Conservation (phyloP, 805 yeast genomes). For the Babjeviella inositovora region DNA sequence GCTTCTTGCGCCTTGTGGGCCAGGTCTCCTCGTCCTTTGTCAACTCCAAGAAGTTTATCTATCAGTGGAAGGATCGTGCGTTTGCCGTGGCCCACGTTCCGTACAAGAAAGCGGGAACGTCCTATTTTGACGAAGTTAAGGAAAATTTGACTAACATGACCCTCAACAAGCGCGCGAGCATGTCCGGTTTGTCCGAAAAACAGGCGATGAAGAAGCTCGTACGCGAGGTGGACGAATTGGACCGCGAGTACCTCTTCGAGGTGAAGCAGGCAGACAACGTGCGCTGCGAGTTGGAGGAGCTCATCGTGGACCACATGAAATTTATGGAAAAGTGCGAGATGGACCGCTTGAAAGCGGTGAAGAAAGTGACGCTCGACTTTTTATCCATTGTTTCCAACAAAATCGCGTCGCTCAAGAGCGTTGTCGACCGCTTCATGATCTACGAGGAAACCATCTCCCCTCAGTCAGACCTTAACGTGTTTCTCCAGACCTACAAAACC, state of each 20-base stretch:
- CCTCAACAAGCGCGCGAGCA: constrained; percentile 2
- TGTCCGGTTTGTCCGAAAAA: constrained; percentile 19
- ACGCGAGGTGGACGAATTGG: constrained; percentile 42
- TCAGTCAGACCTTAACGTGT: constrained; percentile 42
- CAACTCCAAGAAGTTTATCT: constrained; percentile 55
- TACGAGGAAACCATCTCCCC: constrained; percentile 65
- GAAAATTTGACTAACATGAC: constrained; percentile 3
- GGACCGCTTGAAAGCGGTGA: constrained; percentile 62
- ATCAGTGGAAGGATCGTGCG: constrained; percentile 70
- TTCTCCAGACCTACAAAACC: constrained; percentile 53
- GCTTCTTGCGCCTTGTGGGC: constrained; percentile 52
- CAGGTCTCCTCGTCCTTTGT: constrained; percentile 44
- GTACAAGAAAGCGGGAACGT: too few species aligned
- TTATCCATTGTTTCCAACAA: constrained; percentile 49
- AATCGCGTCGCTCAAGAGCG: constrained; percentile 35
- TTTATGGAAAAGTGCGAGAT: constrained; percentile 75
- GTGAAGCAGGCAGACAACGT: constrained; percentile 45
- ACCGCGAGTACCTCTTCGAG: constrained; percentile 33
- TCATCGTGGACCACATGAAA: constrained; percentile 50
- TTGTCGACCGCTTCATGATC: constrained; percentile 43
- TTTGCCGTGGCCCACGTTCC: constrained; percentile 42
- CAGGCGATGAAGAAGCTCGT: constrained; percentile 31
- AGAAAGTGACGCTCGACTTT: constrained; percentile 62
- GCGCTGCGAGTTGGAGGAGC: constrained; percentile 63
- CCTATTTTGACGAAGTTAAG: constrained; percentile 9